Evolutionary conservation across 441 rosid species (phyloP).

Genomic region (Heliophila coronopifolia): DNA sequence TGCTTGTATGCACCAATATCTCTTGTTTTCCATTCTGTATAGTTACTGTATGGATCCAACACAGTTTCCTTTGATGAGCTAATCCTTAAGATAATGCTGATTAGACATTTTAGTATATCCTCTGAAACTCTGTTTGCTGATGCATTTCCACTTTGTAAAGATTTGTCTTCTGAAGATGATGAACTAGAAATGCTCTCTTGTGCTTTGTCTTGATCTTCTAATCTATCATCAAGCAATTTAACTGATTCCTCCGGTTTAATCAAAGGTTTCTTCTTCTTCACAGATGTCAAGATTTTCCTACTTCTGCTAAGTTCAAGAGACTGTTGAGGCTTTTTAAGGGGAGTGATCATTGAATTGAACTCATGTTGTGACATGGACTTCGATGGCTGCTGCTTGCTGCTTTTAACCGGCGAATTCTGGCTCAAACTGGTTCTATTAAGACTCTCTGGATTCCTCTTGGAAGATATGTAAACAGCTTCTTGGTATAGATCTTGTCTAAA

Average conservation of each 20-base stretch:
- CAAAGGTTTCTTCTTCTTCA: slow-evolving; percentile 38
- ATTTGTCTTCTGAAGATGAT: slow-evolving; percentile 34
- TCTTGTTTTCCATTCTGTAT: slow-evolving; percentile 31
- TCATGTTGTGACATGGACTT: slow-evolving; percentile 58
- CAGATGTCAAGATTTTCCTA: slow-evolving; percentile 45
- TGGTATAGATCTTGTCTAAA: slow-evolving; percentile 80
- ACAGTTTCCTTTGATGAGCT: slow-evolving; percentile 47
- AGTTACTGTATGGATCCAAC: slow-evolving; percentile 49
- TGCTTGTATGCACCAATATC: slow-evolving; percentile 59
- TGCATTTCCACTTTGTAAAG: slow-evolving; percentile 28
- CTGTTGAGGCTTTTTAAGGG: slow-evolving; percentile 45
- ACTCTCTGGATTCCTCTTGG: slow-evolving; percentile 55
- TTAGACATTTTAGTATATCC: slow-evolving; percentile 53
- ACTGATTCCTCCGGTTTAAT: slow-evolving; percentile 26
- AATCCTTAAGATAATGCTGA: slow-evolving; percentile 50
- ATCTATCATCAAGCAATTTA: slow-evolving; percentile 41
- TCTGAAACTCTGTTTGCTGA: slow-evolving; percentile 67
- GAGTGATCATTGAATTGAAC: slow-evolving; percentile 38
- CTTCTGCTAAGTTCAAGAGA: slow-evolving; percentile 46
- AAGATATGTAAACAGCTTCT: slow-evolving; percentile 66
- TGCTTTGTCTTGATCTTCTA: slow-evolving; percentile 45
- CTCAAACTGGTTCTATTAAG: slow-evolving; percentile 29
- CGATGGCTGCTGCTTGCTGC: slow-evolving; percentile 59
- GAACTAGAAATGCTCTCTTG: slow-evolving; percentile 43
- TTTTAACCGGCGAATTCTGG: slow-evolving; percentile 43